A percentile compares a stretch with the other conserved stretches of the same genome.
These are phyloP conservation scores for Usnea hakonensis DNA, from an alignment of 495 filamentous ascomycete species.

Conservation along the genomic window DNA sequence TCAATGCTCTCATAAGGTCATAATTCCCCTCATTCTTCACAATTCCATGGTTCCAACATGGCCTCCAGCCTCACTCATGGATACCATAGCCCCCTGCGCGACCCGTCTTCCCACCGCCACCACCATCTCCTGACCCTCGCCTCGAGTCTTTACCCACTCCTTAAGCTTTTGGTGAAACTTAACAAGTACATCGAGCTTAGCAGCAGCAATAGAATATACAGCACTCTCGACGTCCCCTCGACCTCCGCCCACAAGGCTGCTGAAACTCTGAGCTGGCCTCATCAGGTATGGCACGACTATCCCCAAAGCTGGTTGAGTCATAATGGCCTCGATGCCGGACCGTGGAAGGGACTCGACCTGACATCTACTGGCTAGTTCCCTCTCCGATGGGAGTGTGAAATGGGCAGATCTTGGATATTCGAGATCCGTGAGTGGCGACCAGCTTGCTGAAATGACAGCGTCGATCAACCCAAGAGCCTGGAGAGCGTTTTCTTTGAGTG, in stretches of 20 bases:
- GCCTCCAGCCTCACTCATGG: conserved; percentile 27
- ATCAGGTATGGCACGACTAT: conserved; percentile 53
- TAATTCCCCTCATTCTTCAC: conserved; percentile 17
- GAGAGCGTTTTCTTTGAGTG: conserved; percentile 50
- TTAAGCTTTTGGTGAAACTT: conserved; percentile 35
- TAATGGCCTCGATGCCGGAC: conserved; percentile 44
- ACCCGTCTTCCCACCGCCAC: conserved; percentile 38
- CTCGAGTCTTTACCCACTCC: conserved; percentile 27
- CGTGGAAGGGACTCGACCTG: conserved; percentile 36
- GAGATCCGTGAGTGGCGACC: conserved; percentile 35
- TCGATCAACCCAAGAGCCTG: conserved; percentile 47
- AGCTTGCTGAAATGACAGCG: conserved; percentile 48
- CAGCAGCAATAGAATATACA: conserved; percentile 52
- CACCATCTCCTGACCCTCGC: conserved; percentile 40
- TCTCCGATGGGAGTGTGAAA: conserved; percentile 40
- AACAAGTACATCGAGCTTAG: conserved; percentile 51
- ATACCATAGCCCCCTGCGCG: conserved; percentile 39
- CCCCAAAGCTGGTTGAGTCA: conserved; percentile 44
- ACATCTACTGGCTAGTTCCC: conserved; percentile 32
- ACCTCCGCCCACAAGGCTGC: conserved; percentile 51
- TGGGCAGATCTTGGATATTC: conserved; percentile 26
- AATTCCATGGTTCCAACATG: conserved; percentile 35
- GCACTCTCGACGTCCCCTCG: conserved; percentile 50
- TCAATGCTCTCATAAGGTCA: background rate
- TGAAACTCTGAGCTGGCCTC: conserved; percentile 48